Percentiles rank a stretch among this genome's conserved stretches.
These are phyloP conservation scores for Vitis vinifera DNA, from an alignment of 164 flowering plant genomes.

Conservation along the genomic window DNA sequence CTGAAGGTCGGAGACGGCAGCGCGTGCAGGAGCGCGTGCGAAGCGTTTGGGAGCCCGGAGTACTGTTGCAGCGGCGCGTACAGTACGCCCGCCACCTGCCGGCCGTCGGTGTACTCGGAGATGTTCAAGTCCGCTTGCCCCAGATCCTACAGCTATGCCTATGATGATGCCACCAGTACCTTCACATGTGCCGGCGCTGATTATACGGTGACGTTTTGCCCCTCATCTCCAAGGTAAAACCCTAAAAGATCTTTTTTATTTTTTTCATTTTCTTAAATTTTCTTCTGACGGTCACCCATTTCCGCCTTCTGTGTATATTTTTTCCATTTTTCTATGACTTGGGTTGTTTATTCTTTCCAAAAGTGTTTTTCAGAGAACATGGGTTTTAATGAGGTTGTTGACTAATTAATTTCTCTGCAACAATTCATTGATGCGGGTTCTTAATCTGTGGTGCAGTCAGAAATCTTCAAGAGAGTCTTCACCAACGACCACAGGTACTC, in stretches of 20 bases:
- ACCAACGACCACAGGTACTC: constrained; percentile 23
- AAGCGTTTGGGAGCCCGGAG: constrained; percentile 74
- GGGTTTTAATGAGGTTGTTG: too few species aligned
- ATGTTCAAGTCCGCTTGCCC: constrained; percentile 76
- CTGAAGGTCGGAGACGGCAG: constrained; percentile 47
- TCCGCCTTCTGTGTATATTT: too few species aligned
- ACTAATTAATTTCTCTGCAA: not conserved
- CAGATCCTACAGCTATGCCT: constrained; percentile 69
- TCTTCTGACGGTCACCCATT: too few species aligned
- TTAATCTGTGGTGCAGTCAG: constrained; percentile 31
- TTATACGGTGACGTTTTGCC: constrained; percentile 71
- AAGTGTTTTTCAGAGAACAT: not conserved
- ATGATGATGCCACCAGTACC: constrained; percentile 70
- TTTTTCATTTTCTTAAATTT: not conserved
- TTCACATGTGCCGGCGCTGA: constrained; percentile 66
- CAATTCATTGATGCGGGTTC: not conserved
- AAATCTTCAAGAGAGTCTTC: constrained; percentile 41
- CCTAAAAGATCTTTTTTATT: not conserved
- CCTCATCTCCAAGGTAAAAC: constrained; percentile 55
- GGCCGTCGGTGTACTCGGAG: constrained; percentile 63
- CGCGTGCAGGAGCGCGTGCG: constrained; percentile 90
- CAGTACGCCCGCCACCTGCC: constrained; percentile 48
- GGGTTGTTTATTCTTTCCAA: not conserved
- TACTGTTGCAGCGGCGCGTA: constrained; percentile 74
- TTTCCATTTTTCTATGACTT: not conserved